Base-by-base conservation (phyloP, 805 yeast species). In the Brettanomyces custersianus region DNA sequence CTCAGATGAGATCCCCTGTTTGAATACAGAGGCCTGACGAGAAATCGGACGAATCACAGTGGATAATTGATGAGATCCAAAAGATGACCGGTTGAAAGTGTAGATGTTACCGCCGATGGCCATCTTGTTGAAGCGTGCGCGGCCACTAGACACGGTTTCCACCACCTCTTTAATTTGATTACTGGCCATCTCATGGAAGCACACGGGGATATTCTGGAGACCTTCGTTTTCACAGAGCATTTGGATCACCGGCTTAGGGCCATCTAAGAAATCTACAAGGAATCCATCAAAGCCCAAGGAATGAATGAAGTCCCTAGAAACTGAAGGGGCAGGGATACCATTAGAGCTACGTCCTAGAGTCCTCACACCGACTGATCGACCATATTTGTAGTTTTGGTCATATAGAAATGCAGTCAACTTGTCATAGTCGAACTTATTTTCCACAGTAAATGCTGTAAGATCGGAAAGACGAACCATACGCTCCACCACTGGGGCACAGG, bases 281-380 rank as follows among this genome's bases (percentile, higher is more conserved):
- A 74, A 84, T 1, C 95, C 92, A 37, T 83, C 95, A 54, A 92
- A 87, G 0, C 95, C 95, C 17, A 63, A 55, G 0, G 38, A 24
- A 20, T 43, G 48, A 2, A 86, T 46, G 10, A 31, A 40, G 3
- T 39, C 42, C 12, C 39, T 26, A 2, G 44, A 29, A 20, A 47
- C 29, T 22, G 34, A 31, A 15, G 44, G 46, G 12, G 37, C 30
- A 4, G 36, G 28, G n/a, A n/a, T n/a, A 21, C 30, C 29, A 10
- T 37, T 36, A 20, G 39, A 39, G 34, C 34, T 38, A 11, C 31
- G 38, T 22, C 39, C 53, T 39, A 41, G 49, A 1, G 75, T 70
- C 66, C 86, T 74, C 35, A 79, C 65, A 10, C 84, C 72, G 5
- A 77, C 74, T 39, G 71, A 70, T 4, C 40, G 35, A 13, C 55